Conservation (phyloP, 805 yeast genomes). For the Komagataella ulmi region DNA sequence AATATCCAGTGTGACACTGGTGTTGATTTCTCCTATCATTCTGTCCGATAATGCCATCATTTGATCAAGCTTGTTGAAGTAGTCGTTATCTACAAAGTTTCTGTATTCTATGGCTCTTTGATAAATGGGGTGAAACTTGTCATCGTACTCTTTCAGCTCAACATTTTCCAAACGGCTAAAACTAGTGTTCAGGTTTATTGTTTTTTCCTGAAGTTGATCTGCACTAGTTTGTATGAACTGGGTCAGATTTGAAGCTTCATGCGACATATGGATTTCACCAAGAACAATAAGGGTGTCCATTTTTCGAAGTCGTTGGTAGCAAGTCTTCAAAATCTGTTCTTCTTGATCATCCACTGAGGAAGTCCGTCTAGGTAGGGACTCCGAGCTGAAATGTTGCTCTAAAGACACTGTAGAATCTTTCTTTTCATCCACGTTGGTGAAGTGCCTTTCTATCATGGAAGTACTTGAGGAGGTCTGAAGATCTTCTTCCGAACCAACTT, state of each 20-base stretch:
- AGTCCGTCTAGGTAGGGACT: neutral
- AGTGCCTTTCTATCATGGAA: neutral
- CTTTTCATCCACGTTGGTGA: neutral
- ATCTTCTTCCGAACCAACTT: neutral
- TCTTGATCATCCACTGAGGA: neutral
- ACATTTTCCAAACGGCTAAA: constrained; percentile 10
- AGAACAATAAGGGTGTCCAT: constrained; percentile 9
- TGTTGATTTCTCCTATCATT: constrained; percentile 60
- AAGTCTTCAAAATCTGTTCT: neutral
- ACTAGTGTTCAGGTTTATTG: constrained; percentile 1
- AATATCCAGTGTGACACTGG: constrained; percentile 51
- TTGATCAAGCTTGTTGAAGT: constrained; percentile 1
- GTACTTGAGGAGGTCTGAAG: neutral
- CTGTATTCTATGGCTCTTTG: constrained; percentile 2
- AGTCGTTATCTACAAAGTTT: constrained; percentile 2
- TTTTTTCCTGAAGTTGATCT: neutral
- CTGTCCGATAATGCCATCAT: constrained; percentile 26
- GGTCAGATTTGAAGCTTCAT: neutral
- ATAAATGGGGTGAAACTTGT: neutral
- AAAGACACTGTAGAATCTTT: neutral
- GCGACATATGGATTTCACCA: constrained; percentile 1
- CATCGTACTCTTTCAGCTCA: constrained; percentile 5
- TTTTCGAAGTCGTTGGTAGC: constrained; percentile 2
- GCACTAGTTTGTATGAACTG: neutral
- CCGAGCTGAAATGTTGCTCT: neutral